Evolutionary conservation across 1,284 basidiomycete genomes (phyloP), one percentile per base, ranked within the genome.

Genomic region (Boletus mariae): DNA sequence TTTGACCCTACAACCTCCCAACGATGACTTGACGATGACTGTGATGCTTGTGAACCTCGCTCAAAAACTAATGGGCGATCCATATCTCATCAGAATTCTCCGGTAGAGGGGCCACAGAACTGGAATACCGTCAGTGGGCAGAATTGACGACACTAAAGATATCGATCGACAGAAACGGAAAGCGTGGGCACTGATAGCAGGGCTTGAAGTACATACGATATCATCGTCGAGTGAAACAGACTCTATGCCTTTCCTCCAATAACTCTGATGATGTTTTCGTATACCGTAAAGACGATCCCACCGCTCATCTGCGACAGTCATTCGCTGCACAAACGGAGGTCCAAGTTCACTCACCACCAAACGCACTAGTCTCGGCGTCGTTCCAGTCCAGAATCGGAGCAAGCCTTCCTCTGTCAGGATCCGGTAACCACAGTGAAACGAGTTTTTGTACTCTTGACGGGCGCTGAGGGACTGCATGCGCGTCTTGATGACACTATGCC

Each of bases 401-500:
- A 95, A 58, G 8, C 94, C 94, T 67, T 97, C 93, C 70, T 96
- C 92, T 0, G 86, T 92, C 59, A 92, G 84, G 63, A 96, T 94
- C 42, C 93, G 80, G 67, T 94, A 94, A 4, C 85, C 92, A 67
- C 95, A 98, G 67, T 98, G 93, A 73, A 98, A 90, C 1, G 94
- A 89, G 68, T 95, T 97, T 40, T 84, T 82, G 71, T 98, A 99
- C 59, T 93, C 85, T 41, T 80, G 73, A 17, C 83, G 79, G 2
- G 94, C 96, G 59, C 85, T 82, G 29, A 98, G 79, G 1, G 92
- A 88, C 70, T 99, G 96, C 96, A 99, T 98, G 41, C 96, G 84
- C 11, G 96, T 98, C 74, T 98, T 98, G 74, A 98, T 84, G 17
- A 98, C 94, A 66, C 93, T 96, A 61, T 50, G 6, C n/a, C 45